A percentile compares a stretch with the other conserved stretches of the same genome.
phyloP scores from a whole-genome alignment of 441 rosid species.

The Gossypium schwendimanii region DNA sequence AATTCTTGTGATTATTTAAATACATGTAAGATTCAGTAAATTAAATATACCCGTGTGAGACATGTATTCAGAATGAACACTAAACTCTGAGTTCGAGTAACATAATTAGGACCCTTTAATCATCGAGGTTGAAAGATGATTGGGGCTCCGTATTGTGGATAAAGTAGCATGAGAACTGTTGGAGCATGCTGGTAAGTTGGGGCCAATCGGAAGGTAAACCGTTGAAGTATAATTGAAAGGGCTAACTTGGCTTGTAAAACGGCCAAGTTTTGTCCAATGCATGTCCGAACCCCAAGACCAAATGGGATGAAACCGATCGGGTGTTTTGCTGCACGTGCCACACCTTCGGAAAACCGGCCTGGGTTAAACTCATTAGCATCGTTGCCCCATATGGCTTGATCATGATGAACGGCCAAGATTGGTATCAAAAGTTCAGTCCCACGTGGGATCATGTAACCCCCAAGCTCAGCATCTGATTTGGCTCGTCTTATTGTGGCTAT shows the following conservation, averaged over 20 bases:
- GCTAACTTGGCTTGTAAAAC: slow-evolving; percentile 76
- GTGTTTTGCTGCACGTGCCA: slow-evolving; percentile 66
- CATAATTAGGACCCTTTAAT: slow-evolving; percentile 9
- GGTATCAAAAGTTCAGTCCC: slow-evolving; percentile 88
- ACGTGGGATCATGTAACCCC: slow-evolving; percentile 68
- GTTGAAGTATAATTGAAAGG: slow-evolving; percentile 56
- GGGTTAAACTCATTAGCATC: slow-evolving; percentile 91
- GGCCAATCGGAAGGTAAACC: slow-evolving; percentile 65
- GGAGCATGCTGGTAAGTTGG: slow-evolving; percentile 85
- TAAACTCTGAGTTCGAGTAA: neutral
- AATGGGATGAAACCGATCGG: slow-evolving; percentile 78
- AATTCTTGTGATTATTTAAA: neutral
- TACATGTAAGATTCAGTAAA: neutral
- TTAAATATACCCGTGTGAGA: neutral
- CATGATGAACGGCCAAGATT: slow-evolving; percentile 83
- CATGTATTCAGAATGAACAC: neutral
- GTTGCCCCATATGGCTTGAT: slow-evolving; percentile 75
- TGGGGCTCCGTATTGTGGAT: slow-evolving; percentile 92
- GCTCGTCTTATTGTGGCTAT: slow-evolving; percentile 84
- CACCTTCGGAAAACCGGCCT: slow-evolving; percentile 55
- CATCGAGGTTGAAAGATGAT: slow-evolving; percentile 43
- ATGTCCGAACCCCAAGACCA: slow-evolving; percentile 72
- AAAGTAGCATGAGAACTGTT: slow-evolving; percentile 76
- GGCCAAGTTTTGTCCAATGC: slow-evolving; percentile 91
- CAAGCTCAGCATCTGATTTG: slow-evolving; percentile 56